These are phyloP conservation scores for Zalaria obscura DNA, from an alignment of 2,329 filamentous ascomycete genomes.

Conservation along the genomic window DNA sequence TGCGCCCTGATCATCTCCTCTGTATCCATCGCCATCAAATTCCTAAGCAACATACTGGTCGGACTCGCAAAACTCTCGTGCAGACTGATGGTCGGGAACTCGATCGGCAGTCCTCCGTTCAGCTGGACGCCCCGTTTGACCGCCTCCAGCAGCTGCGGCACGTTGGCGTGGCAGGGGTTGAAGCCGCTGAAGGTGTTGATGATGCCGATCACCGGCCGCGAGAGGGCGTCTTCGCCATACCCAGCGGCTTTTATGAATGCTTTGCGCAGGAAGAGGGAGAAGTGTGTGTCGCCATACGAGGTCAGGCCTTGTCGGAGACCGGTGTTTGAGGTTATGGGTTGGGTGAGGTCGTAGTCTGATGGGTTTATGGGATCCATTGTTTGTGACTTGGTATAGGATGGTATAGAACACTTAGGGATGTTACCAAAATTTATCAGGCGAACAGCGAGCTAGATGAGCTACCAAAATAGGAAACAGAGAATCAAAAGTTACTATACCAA, in stretches of 20 bases:
- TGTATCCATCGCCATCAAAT: constrained; percentile 68
- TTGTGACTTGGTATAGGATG: neutral
- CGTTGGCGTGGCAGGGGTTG: constrained; percentile 62
- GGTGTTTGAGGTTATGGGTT: constrained; percentile 32
- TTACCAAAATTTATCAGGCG: no score
- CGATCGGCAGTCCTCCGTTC: constrained; percentile 51
- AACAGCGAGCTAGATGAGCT: no score
- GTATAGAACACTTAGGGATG: no score
- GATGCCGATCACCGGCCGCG: constrained; percentile 58
- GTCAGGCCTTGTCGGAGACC: constrained; percentile 52
- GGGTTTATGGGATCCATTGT: neutral
- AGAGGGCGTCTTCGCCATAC: constrained; percentile 57
- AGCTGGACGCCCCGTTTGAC: constrained; percentile 55
- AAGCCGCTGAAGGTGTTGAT: constrained; percentile 60
- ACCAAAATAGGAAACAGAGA: no score
- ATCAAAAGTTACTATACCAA: no score
- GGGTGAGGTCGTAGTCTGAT: constrained; percentile 45
- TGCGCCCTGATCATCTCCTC: constrained; percentile 66
- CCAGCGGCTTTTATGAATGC: constrained; percentile 66
- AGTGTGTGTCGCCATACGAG: constrained; percentile 60
- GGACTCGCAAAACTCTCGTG: constrained; percentile 56
- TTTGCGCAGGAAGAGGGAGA: constrained; percentile 60
- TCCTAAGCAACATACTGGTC: constrained; percentile 62
- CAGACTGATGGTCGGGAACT: constrained; percentile 61
- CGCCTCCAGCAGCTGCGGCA: constrained; percentile 57